These are phyloP conservation scores for Alternaria triticimaculans DNA, from an alignment of 2,329 filamentous ascomycete genomes.

Conservation along the genomic window DNA sequence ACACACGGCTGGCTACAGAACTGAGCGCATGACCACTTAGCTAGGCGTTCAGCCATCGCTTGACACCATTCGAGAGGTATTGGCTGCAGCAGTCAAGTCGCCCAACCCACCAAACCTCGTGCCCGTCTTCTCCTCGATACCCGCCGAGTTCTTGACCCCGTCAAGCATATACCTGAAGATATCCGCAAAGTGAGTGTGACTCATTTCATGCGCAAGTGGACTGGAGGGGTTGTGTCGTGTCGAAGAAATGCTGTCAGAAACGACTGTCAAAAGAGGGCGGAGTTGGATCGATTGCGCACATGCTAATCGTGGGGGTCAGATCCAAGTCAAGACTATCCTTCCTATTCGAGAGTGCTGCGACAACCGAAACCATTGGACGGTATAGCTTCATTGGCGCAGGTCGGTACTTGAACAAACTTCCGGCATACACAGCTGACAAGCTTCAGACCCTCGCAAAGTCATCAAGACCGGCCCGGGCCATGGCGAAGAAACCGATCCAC, in stretches of 20 bases:
- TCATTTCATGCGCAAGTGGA: conserved; percentile 23
- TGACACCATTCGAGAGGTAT: conserved; percentile 64
- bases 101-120: conserved; percentile 76
- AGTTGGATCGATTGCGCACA: neutral
- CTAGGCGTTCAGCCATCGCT: conserved; percentile 65
- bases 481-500: conserved; percentile 82
- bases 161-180: conserved; percentile 96
- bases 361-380: conserved; percentile 87
- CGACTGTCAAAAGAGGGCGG: neutral
- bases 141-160: conserved; percentile 91
- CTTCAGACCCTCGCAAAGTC: conserved; percentile 71
- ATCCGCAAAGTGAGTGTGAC: conserved; percentile 68
- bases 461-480: conserved; percentile 87
- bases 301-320: conserved; percentile 39
- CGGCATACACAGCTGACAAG: conserved; percentile 4
- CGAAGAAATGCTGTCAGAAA: neutral
- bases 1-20: conserved; percentile 11
- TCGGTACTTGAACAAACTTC: conserved; percentile 41
- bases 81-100: conserved; percentile 59
- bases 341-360: conserved; percentile 92
- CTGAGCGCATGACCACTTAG: conserved; percentile 47
- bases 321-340: conserved; percentile 81
- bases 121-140: conserved; percentile 81
- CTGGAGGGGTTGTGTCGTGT: neutral
- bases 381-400: conserved; percentile 95